Conservation (phyloP, 208 protist species). For the Wallacemonas sp. region DNA sequence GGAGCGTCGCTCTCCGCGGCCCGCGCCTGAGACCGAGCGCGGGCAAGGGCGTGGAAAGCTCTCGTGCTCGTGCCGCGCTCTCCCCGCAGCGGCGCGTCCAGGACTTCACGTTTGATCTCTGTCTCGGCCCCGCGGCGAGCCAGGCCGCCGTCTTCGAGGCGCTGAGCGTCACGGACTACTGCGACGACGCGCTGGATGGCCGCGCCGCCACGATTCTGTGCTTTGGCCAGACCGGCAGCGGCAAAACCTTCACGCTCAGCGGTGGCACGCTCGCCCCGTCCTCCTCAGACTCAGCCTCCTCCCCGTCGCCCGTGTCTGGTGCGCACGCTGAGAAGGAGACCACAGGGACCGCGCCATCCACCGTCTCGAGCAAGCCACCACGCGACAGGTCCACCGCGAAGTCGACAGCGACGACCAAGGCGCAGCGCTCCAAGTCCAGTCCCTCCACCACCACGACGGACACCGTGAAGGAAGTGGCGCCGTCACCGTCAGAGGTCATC, state of each 20-base stretch:
- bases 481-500: conserved; percentile 7
- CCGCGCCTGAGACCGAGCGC: background rate
- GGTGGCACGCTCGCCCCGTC: conserved; percentile 35
- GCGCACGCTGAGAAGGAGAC: no score
- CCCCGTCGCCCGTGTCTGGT: no score
- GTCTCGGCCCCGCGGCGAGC: conserved; percentile 48
- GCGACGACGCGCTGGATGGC: conserved; percentile 77
- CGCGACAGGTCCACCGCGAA: no score
- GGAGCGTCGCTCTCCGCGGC: background rate
- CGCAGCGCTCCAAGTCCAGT: no score
- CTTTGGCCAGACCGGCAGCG: conserved; percentile 91
- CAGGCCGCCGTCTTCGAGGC: conserved; percentile 59
- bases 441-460: no score
- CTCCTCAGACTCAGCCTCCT: no score
- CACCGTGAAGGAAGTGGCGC: no score
- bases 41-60: background rate
- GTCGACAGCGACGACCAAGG: background rate
- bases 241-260: conserved; percentile 90
- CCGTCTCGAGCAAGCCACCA: no score
- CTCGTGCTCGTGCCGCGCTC: conserved; percentile 1
- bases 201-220: conserved; percentile 83
- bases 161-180: conserved; percentile 50
- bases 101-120: conserved; percentile 64
- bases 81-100: conserved; percentile 3
- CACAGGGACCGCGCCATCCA: no score